phyloP scores from a whole-genome alignment of 1,284 basidiomycete species.

The Ustilago lituana region DNA sequence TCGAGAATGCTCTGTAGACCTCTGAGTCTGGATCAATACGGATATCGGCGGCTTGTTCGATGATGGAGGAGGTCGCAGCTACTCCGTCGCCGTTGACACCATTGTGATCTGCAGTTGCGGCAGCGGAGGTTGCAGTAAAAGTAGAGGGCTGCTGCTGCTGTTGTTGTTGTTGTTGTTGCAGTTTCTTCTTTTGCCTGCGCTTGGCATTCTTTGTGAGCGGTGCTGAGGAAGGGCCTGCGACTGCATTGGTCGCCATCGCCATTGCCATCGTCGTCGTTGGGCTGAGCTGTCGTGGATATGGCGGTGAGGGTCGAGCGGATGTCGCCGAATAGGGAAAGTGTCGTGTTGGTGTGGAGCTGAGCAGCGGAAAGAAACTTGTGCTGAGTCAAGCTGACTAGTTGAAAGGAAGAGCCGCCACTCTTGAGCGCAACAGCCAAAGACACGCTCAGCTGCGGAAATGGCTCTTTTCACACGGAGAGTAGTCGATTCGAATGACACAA shows the following conservation, averaged over 20 bases:
- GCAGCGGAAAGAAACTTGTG: too few relatives aligned
- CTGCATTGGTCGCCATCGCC: conserved; percentile 22
- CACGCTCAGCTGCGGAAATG: too few relatives aligned
- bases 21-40: conserved; percentile 43
- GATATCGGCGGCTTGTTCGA: conserved; percentile 20
- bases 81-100: conserved; percentile 1
- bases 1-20: conserved; percentile 53
- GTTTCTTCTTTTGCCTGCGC: conserved; percentile 62
- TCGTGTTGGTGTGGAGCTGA: background rate
- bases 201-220: conserved; percentile 63
- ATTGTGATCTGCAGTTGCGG: background rate
- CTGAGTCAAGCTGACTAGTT: too few relatives aligned
- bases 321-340: background rate
- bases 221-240: conserved; percentile 14
- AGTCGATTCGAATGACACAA: too few relatives aligned
- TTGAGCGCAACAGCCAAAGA: too few relatives aligned
- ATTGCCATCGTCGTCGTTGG: conserved; percentile 17
- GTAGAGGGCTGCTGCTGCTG: conserved; percentile 4
- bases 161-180: conserved; percentile 34
- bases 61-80: conserved; percentile 7
- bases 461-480: too few relatives aligned
- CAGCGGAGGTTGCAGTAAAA: conserved; percentile 1
- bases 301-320: too few relatives aligned
- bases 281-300: background rate
- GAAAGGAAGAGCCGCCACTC: too few relatives aligned